Conservation (phyloP, 2,329 filamentous ascomycete genomes). For the Paecilomyces fulvus region DNA sequence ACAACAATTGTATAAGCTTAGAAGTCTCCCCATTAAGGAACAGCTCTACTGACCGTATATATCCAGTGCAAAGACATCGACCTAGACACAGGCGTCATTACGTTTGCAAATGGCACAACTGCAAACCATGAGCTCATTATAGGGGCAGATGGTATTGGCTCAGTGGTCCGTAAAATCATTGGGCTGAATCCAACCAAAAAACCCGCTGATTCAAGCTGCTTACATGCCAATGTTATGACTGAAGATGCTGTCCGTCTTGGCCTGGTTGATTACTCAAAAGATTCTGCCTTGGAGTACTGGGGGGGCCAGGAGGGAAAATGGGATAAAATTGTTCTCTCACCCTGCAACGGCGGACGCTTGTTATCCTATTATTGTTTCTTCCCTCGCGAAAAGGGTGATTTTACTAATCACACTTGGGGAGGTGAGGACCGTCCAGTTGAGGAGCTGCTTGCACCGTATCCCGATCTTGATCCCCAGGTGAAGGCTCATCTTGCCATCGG, state of each 20-base stretch:
- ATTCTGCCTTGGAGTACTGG: slow-evolving; percentile 61
- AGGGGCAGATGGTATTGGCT: slow-evolving; percentile 61
- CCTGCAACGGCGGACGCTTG: slow-evolving; percentile 57
- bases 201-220: slow-evolving; percentile 53
- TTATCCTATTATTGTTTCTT: slow-evolving; percentile 66
- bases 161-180: slow-evolving; percentile 53
- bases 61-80: too few relatives aligned
- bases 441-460: slow-evolving; percentile 54
- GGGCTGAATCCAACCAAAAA: slow-evolving; percentile 53
- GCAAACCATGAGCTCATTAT: slow-evolving; percentile 52
- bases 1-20: too few relatives aligned
- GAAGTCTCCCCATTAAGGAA: too few relatives aligned
- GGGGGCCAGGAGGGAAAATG: slow-evolving; percentile 51
- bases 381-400: slow-evolving; percentile 52
- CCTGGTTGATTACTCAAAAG: slow-evolving; percentile 53
- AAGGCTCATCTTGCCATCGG: slow-evolving; percentile 50
- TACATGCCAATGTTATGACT: slow-evolving; percentile 57
- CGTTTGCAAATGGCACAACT: slow-evolving; percentile 45
- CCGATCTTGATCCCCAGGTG: slow-evolving; percentile 51
- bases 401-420: slow-evolving; percentile 53
- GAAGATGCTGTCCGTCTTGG: slow-evolving; percentile 52
- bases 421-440: slow-evolving; percentile 44
- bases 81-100: slow-evolving; percentile 34
- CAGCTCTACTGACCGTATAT: too few relatives aligned
- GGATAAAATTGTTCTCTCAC: slow-evolving; percentile 64